Evolutionary conservation across 2,329 filamentous ascomycete genomes (phyloP).

Genomic region (Zopfia rhizophila): DNA sequence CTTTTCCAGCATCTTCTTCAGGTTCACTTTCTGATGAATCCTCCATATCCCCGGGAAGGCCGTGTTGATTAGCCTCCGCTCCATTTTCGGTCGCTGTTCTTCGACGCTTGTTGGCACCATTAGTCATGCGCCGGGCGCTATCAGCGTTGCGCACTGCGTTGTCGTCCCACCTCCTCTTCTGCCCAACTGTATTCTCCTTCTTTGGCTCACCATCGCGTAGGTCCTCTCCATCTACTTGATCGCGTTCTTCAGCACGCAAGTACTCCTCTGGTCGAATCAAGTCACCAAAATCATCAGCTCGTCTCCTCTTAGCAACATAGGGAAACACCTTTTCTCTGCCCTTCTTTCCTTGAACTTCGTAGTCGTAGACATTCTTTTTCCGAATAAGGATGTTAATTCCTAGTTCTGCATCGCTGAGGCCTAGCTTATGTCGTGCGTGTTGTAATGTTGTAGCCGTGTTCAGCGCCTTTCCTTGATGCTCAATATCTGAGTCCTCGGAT

Average conservation of each 20-base stretch:
- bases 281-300: conserved; percentile 92
- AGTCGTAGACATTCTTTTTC: conserved; percentile 91
- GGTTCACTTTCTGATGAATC: conserved; percentile 57
- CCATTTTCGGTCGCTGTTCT: conserved; percentile 53
- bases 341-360: conserved; percentile 88
- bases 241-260: conserved; percentile 88
- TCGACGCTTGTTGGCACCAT: conserved; percentile 69
- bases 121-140: conserved; percentile 51
- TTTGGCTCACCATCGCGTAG: conserved; percentile 63
- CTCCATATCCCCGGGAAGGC: conserved; percentile 32
- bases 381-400: conserved; percentile 91
- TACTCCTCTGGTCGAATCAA: conserved; percentile 94
- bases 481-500: conserved; percentile 87
- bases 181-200: conserved; percentile 70
- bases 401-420: conserved; percentile 87
- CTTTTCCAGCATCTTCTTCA: conserved; percentile 63
- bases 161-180: conserved; percentile 95
- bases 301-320: conserved; percentile 79
- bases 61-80: conserved; percentile 35
- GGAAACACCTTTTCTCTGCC: conserved; percentile 94
- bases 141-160: conserved; percentile 57
- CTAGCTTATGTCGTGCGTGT: conserved; percentile 81
- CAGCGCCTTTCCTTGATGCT: conserved; percentile 90
- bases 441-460: conserved; percentile 88
- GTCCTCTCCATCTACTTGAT: conserved; percentile 75